Evolutionary conservation across 2,329 filamentous ascomycete species (phyloP).

Genomic region (Mycosphaerella sp.): DNA sequence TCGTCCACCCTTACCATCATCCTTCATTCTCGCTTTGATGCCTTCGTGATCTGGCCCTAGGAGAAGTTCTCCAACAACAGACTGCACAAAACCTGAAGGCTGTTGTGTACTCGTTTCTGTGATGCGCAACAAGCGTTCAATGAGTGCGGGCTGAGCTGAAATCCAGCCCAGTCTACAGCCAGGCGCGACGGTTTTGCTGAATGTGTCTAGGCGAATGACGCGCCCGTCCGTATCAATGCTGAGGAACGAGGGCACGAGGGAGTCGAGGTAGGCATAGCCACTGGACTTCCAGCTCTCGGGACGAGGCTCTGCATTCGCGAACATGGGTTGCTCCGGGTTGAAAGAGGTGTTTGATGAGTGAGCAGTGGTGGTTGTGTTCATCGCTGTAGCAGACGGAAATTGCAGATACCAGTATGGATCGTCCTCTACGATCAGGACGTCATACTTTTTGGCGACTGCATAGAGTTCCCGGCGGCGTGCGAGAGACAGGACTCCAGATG

Average conservation of each 20-base stretch:
- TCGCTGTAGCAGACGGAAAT: slow-evolving; percentile 62
- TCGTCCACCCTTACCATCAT: slow-evolving; percentile 33
- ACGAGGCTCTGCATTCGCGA: slow-evolving; percentile 46
- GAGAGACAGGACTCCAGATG: slow-evolving; percentile 66
- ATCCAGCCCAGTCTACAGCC: slow-evolving; percentile 89
- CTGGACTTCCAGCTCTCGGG: slow-evolving; percentile 48
- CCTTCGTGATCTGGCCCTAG: slow-evolving; percentile 61
- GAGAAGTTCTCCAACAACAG: slow-evolving; percentile 69
- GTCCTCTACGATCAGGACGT: slow-evolving; percentile 87
- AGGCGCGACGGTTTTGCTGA: slow-evolving; percentile 87
- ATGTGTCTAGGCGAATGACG: slow-evolving; percentile 84
- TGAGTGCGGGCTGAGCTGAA: slow-evolving; percentile 70
- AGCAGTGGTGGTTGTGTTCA: slow-evolving; percentile 30
- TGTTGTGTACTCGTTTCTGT: slow-evolving; percentile 74
- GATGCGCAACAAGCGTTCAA: slow-evolving; percentile 68
- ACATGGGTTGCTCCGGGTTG: slow-evolving; percentile 27
- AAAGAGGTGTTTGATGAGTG: slow-evolving; percentile 28
- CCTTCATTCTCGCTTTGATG: slow-evolving; percentile 37
- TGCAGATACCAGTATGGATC: slow-evolving; percentile 93
- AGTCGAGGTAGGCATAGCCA: slow-evolving; percentile 75
- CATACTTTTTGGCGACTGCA: slow-evolving; percentile 70
- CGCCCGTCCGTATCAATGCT: slow-evolving; percentile 77
- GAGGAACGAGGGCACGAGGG: slow-evolving; percentile 74
- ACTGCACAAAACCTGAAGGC: slow-evolving; percentile 84
- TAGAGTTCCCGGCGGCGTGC: slow-evolving; percentile 74